Evolutionary conservation across 805 yeast species (phyloP), one percentile per base, ranked within the genome.

Genomic region (Metschnikowia kunwiensis): DNA sequence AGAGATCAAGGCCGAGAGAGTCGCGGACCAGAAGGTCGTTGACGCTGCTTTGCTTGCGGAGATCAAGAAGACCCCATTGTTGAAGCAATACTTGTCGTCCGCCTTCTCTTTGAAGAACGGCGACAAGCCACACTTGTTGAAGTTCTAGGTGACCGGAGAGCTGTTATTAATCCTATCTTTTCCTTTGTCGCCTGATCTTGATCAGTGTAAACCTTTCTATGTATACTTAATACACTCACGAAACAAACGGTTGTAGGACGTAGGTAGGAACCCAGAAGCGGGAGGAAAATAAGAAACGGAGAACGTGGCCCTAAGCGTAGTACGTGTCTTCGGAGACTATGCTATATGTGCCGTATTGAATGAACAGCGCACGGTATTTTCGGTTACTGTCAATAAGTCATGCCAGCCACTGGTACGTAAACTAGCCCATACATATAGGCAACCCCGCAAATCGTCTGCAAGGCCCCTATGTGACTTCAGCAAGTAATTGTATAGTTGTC

Each of bases 91-190:
- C 85, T 81, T 91, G 68, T 83, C 96, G 57, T 70, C 96, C 60
- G 76, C 95, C 55, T 91, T 91, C 89, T 84, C 96, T 58, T 82
- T 93, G 75, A 89, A 87, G 85, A 80, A 78, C 75, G 97, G 97
- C 74, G 98, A 91, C 80, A 87, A 77, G 74, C 98, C 97, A 65
- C 97, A 91, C 75, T 81, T 85, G 70, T 86, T 93, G 83, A 87
- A 86, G 79, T 91, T 93, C 75, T 91, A 88, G 83, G 58, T 47
- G 46, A 18, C 24, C 14, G 6, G 30, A 30, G 24, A 26, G 24
- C 27, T 25, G 8, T 24, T 28, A 27, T 24, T 14, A 24, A 24
- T 23, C 27, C n/a, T 20, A 24, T 27, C 7, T 25, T 20, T 20
- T 17, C 20, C 9, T 28, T 27, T 33, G 36, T 43, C 54, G 44